These are phyloP conservation scores for Fraxinus greggii DNA, from an alignment of 305 asterid species.

Conservation along the genomic window DNA sequence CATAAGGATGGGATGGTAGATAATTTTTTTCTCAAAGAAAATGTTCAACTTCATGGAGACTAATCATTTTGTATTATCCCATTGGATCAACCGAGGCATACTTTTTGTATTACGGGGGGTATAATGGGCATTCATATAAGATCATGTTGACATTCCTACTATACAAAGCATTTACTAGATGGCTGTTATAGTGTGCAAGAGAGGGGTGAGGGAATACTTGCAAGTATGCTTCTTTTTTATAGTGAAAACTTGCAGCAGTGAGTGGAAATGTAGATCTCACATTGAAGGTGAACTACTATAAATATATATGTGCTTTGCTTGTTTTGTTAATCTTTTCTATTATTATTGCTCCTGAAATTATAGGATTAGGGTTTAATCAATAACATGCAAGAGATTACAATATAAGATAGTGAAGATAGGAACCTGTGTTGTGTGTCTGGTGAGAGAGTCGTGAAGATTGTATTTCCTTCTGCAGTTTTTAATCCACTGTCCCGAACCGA, in stretches of 20 bases:
- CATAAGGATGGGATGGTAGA: background rate
- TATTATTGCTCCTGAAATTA: background rate
- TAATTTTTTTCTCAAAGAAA: background rate
- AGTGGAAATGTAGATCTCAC: background rate
- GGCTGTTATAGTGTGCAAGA: background rate
- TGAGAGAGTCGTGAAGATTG: slow-evolving; percentile 74
- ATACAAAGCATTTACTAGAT: background rate
- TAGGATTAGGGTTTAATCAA: background rate
- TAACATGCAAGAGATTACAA: background rate
- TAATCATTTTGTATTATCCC: background rate
- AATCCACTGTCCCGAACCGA: slow-evolving; percentile 72
- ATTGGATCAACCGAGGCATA: background rate
- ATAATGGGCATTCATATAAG: background rate
- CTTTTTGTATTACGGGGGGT: background rate
- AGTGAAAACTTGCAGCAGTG: background rate
- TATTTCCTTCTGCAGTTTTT: slow-evolving; percentile 48
- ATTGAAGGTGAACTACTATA: background rate
- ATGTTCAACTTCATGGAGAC: background rate
- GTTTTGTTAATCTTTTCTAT: background rate
- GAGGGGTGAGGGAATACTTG: background rate
- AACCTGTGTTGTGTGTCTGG: slow-evolving; percentile 95
- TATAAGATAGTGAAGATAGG: background rate
- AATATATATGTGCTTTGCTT: background rate
- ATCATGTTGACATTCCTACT: background rate
- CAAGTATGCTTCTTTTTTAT: background rate